Percentiles rank a stretch among this genome's conserved stretches.
Evolutionary conservation across 2,329 filamentous ascomycete genomes (phyloP).

Genomic region (Verticillium longisporum): DNA sequence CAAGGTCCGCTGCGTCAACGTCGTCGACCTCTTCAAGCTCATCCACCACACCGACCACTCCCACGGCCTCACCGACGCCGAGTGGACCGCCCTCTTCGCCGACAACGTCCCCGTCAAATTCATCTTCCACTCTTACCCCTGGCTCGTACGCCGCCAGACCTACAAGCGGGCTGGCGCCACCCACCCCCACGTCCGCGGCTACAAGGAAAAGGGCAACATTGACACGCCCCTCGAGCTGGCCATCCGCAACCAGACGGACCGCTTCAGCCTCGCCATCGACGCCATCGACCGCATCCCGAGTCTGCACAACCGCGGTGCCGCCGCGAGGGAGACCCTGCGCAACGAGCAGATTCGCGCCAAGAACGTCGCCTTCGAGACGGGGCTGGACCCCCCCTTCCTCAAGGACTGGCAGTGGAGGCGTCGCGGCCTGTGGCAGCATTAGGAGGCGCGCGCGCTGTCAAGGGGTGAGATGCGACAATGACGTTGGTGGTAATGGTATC

Average conservation of each 20-base stretch:
- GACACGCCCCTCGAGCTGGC: constrained; percentile 74
- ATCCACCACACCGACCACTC: constrained; percentile 65
- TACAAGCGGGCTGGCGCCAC: constrained; percentile 63
- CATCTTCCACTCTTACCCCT: constrained; percentile 81
- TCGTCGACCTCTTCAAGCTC: constrained; percentile 75
- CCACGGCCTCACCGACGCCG: constrained; percentile 60
- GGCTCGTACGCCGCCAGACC: constrained; percentile 69
- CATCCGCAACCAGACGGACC: constrained; percentile 70
- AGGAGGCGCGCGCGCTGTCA: neutral
- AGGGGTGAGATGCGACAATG: neutral
- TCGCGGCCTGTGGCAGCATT: neutral
- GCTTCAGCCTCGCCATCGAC: constrained; percentile 70
- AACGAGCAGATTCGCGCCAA: constrained; percentile 58
- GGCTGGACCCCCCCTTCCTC: constrained; percentile 61
- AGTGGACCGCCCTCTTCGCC: constrained; percentile 67
- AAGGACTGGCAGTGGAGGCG: constrained; percentile 57
- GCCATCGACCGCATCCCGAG: constrained; percentile 62
- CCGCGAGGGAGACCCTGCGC: constrained; percentile 56
- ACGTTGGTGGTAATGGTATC: neutral
- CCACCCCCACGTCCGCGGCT: constrained; percentile 69
- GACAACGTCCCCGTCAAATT: constrained; percentile 67
- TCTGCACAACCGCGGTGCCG: constrained; percentile 56
- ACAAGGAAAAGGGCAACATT: constrained; percentile 79
- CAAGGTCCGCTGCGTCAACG: constrained; percentile 74
- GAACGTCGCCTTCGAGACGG: constrained; percentile 61